Percentiles rank a stretch among this genome's conserved stretches.
Evolutionary conservation across 306 rosid genomes (phyloP).

Genomic region (Acmispon strigosus): DNA sequence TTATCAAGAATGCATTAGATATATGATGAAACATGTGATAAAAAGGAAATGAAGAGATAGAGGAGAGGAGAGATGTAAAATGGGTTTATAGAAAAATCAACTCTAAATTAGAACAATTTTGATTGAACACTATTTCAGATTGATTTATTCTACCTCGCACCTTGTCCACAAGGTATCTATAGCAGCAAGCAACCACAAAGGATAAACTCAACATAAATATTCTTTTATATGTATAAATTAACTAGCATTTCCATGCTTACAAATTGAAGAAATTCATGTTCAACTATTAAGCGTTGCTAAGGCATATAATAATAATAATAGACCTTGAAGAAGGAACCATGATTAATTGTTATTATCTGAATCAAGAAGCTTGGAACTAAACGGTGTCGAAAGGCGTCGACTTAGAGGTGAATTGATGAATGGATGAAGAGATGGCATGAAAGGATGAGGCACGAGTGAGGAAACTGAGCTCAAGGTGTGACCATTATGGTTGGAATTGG

Average conservation of each 20-base stretch:
- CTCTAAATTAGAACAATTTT: too few relatives aligned
- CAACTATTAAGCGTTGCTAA: not conserved
- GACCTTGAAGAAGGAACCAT: slow-evolving; percentile 21
- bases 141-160: slow-evolving; percentile 3
- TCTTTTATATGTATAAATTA: not conserved
- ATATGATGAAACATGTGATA: too few relatives aligned
- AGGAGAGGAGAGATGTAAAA: too few relatives aligned
- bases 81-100: too few relatives aligned
- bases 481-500: not conserved
- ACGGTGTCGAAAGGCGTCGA: slow-evolving; percentile 25
- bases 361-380: slow-evolving; percentile 38
- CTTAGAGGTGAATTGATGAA: slow-evolving; percentile 26
- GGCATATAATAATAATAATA: not conserved
- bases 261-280: not conserved
- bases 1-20: too few relatives aligned
- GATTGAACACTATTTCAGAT: not conserved
- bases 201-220: slow-evolving; percentile 21
- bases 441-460: slow-evolving; percentile 29
- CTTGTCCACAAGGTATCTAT: slow-evolving; percentile 6
- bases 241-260: slow-evolving; percentile 30
- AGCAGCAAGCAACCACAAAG: not conserved
- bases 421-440: slow-evolving; percentile 37
- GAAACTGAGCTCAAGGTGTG: not conserved
- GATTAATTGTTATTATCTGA: slow-evolving; percentile 6
- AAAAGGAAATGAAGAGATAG: too few relatives aligned